These are phyloP conservation scores for Boletellus sp. DNA, from an alignment of 1,284 basidiomycete species.

Conservation along the genomic window DNA sequence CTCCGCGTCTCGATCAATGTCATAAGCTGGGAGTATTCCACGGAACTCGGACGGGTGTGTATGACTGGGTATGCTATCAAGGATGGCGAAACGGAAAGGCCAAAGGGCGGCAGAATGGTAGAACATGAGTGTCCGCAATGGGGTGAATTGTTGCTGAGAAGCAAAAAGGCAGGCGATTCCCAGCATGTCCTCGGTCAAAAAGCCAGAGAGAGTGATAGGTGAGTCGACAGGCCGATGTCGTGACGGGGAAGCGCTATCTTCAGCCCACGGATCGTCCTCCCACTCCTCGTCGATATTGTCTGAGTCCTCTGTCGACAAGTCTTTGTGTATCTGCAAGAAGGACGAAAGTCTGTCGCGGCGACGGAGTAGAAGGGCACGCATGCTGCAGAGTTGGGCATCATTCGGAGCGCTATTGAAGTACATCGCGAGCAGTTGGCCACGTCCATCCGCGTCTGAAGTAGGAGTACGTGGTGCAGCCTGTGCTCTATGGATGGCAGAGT, in stretches of 20 bases:
- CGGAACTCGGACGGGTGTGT: slow-evolving; percentile 58
- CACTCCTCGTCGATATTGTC: slow-evolving; percentile 53
- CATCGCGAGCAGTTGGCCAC: slow-evolving; percentile 35
- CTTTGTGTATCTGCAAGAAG: slow-evolving; percentile 56
- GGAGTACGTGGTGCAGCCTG: slow-evolving; percentile 33
- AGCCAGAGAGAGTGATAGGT: slow-evolving; percentile 57
- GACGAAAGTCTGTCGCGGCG: slow-evolving; percentile 67
- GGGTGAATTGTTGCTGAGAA: slow-evolving; percentile 53
- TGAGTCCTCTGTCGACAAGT: slow-evolving; percentile 29
- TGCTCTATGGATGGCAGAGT: slow-evolving; percentile 45
- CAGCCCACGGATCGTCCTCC: slow-evolving; percentile 83
- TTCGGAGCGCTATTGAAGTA: slow-evolving; percentile 52
- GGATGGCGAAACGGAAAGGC: slow-evolving; percentile 66
- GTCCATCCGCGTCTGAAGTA: slow-evolving; percentile 5
- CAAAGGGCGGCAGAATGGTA: slow-evolving; percentile 59
- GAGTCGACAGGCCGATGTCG: slow-evolving; percentile 27
- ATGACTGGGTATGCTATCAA: slow-evolving; percentile 75
- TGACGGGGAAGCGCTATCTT: slow-evolving; percentile 35
- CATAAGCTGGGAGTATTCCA: slow-evolving; percentile 63
- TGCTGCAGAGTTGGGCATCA: slow-evolving; percentile 60
- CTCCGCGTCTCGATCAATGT: slow-evolving; percentile 47
- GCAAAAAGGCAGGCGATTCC: slow-evolving; percentile 65
- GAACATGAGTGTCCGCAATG: slow-evolving; percentile 55
- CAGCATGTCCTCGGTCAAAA: slow-evolving; percentile 60
- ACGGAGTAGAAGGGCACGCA: slow-evolving; percentile 59